Conservation (phyloP, 2,329 filamentous ascomycete species). For the Hymenoscyphus fructigenus region DNA sequence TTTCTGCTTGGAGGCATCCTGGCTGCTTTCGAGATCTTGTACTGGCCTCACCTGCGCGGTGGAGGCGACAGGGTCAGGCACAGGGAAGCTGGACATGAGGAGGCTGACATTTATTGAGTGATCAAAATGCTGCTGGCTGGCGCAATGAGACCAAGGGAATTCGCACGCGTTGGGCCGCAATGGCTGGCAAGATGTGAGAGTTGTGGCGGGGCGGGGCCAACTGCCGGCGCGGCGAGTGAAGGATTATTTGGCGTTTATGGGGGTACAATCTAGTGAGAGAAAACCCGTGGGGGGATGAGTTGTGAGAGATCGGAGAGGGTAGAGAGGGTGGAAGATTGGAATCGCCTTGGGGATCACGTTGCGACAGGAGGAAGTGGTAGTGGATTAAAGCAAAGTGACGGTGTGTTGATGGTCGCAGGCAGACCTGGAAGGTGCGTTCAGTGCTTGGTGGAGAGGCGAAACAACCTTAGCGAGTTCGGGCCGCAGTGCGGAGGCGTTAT, state of each 20-base stretch:
- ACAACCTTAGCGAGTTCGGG: neutral
- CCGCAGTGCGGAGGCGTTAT: neutral
- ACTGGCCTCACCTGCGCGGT: constrained; percentile 32
- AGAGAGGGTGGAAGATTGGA: neutral
- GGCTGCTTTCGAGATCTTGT: constrained; percentile 21
- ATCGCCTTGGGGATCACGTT: neutral
- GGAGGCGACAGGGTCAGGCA: constrained; percentile 37
- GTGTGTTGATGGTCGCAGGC: neutral
- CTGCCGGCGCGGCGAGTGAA: neutral
- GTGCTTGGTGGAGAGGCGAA: neutral
- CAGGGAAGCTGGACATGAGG: constrained; percentile 38
- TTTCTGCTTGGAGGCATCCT: constrained; percentile 28
- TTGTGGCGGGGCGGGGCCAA: constrained; percentile 1
- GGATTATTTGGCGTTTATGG: neutral
- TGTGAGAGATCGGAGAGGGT: neutral
- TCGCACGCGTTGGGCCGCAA: constrained; percentile 32
- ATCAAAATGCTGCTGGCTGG: constrained; percentile 9
- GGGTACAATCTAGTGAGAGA: neutral
- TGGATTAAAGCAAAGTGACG: neutral
- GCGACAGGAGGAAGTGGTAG: neutral
- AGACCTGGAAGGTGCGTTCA: neutral
- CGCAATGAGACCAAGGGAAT: constrained; percentile 34
- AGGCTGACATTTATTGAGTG: constrained; percentile 37
- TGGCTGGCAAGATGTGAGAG: constrained; percentile 16
- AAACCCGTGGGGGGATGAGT: neutral